Evolutionary conservation across 1,139 yeast species (phyloP).

Genomic region (Sugiyamaella castrensis): DNA sequence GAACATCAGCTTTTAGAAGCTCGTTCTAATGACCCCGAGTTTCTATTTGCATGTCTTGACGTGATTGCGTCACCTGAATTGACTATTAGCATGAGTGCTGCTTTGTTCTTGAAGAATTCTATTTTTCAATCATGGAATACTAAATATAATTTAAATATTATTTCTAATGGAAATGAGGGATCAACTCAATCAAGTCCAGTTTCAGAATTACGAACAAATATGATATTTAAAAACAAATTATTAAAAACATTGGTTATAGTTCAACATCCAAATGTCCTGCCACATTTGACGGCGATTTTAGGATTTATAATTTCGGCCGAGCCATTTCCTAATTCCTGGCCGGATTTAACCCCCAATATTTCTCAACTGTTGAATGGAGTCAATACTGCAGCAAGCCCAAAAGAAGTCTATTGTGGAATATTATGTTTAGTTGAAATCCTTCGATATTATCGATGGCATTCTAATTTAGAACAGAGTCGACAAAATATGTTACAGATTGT

Average conservation of each 20-base stretch:
- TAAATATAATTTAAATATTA: background rate
- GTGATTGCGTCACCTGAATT: slow-evolving; percentile 9
- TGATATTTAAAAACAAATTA: slow-evolving; percentile 10
- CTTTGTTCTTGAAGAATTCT: slow-evolving; percentile 19
- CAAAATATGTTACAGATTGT: slow-evolving; percentile 1
- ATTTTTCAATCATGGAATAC: slow-evolving; percentile 9
- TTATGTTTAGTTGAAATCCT: slow-evolving; percentile 17
- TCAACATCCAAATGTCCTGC: slow-evolving; percentile 9
- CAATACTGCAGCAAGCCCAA: slow-evolving; percentile 4
- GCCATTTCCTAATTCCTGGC: slow-evolving; percentile 15
- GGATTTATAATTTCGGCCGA: slow-evolving; percentile 12
- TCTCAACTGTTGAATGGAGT: slow-evolving; percentile 8
- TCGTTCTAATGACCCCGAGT: slow-evolving; percentile 1
- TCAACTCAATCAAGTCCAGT: background rate
- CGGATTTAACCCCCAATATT: slow-evolving; percentile 7
- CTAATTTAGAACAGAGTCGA: slow-evolving; percentile 2
- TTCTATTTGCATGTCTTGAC: slow-evolving; percentile 15
- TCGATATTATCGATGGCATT: slow-evolving; percentile 15
- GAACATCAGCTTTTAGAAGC: slow-evolving; percentile 15
- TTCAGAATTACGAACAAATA: background rate
- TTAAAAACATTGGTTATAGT: slow-evolving; percentile 10
- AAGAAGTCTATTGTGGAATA: slow-evolving; percentile 18
- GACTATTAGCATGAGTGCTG: slow-evolving; percentile 15
- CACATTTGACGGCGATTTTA: slow-evolving; percentile 12
- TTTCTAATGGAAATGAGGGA: no score